Percentiles rank a stretch among this genome's conserved stretches.
These are phyloP conservation scores for Colletotrichum tanaceti DNA, from an alignment of 2,329 filamentous ascomycete genomes.

Conservation along the genomic window DNA sequence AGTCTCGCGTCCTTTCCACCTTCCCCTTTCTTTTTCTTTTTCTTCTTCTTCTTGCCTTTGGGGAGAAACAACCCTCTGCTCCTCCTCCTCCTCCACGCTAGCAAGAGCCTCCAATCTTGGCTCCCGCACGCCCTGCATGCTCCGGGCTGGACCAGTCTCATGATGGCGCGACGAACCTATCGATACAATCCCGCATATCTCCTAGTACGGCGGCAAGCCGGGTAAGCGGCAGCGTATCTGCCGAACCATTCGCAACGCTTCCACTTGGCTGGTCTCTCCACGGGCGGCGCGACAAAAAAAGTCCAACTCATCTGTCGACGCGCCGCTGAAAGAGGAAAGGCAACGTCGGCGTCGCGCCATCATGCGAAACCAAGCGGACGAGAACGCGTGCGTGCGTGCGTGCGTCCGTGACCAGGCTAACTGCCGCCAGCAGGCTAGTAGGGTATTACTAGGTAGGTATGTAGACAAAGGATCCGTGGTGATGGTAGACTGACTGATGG, in stretches of 20 bases:
- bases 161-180: background rate
- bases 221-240: background rate
- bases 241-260: background rate
- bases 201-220: background rate
- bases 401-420: background rate
- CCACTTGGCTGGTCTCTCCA: too few relatives aligned
- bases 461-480: too few relatives aligned
- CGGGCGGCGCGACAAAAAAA: background rate
- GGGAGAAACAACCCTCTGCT: background rate
- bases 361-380: slow-evolving; percentile 10
- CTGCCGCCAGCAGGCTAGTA: background rate
- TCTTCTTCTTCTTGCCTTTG: background rate
- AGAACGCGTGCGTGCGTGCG: background rate
- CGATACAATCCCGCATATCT: background rate
- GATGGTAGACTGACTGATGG: too few relatives aligned
- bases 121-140: slow-evolving; percentile 25
- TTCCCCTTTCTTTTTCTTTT: background rate
- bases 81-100: background rate
- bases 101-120: slow-evolving; percentile 39
- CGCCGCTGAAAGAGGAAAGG: background rate
- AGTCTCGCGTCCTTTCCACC: background rate
- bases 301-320: background rate
- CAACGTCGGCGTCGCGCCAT: background rate
- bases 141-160: background rate
- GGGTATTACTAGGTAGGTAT: too few relatives aligned